Evolutionary conservation across 805 yeast genomes (phyloP), one percentile per base, ranked within the genome.

Genomic region (Scheffersomyces stipitis): DNA sequence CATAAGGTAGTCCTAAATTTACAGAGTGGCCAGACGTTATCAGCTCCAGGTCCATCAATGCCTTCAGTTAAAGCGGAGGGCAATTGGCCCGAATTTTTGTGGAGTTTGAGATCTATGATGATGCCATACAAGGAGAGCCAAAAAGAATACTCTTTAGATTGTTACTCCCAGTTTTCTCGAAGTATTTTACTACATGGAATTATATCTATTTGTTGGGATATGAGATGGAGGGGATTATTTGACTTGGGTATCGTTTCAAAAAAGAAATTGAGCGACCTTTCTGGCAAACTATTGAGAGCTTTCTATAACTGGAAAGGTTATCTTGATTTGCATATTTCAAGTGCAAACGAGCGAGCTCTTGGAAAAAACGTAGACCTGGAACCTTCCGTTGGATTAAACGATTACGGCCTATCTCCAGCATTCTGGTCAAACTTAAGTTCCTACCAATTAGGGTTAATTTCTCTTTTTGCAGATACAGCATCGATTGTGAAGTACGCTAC

Each of bases 81-180:
- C 5, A 18, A 43, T 28, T 65, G 70, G 71, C 71, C 69, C 1
- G 57, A 54, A 24, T 56, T 64, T 31, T 41, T 64, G n/a, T 65
- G 62, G 54, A 49, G 60, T 28, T 40, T 64, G 30, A 46, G 58
- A 36, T 38, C 58, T n/a, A 40, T 63, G 36, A 58, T 62, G 60
- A 59, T 52, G 29, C 56, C 62, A 4, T 58, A 47, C 33, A 41
- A 41, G 15, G 55, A 54, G 17, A 42, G 53, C 26, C 61, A 59
- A 28, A 51, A 50, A 18, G 69, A 64, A 34, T 65, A 64, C 31
- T 50, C 49, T 9, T 28, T 59, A 33, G 55, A 58, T 32, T 65
- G 71, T 28, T 65, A 58, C 35, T 56, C 68, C 0, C 66, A 57
- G 36, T 67, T 58, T 40, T 58, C 70, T 3, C 46, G 73, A 27